phyloP scores from a whole-genome alignment of 2,329 filamentous ascomycete species.

The Samsoniella hepiali region DNA sequence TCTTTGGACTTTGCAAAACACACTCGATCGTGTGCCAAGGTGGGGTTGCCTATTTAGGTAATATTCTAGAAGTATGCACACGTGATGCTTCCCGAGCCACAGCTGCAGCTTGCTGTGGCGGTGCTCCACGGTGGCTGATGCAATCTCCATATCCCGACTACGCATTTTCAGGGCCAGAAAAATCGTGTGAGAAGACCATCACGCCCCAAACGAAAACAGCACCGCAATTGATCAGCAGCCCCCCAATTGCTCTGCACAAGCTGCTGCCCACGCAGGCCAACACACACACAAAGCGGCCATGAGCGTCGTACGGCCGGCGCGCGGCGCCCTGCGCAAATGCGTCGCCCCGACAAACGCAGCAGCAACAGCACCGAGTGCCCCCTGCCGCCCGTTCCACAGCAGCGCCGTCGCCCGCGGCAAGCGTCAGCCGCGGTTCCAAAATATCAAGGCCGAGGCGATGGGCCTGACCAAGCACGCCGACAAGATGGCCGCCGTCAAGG shows the following conservation, averaged over 20 bases:
- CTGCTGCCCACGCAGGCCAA: background rate
- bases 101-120: background rate
- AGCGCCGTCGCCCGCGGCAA: slow-evolving; percentile 44
- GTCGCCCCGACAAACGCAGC: slow-evolving; percentile 34
- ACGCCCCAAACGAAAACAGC: slow-evolving; percentile 7
- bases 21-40: no score
- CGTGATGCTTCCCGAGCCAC: no score
- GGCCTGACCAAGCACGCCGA: slow-evolving; percentile 45
- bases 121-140: slow-evolving; percentile 1
- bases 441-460: slow-evolving; percentile 50
- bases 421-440: slow-evolving; percentile 51
- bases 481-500: slow-evolving; percentile 41
- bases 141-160: background rate
- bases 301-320: slow-evolving; percentile 54
- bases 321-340: slow-evolving; percentile 51
- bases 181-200: slow-evolving; percentile 11
- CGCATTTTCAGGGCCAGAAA: slow-evolving; percentile 15
- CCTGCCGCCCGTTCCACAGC: slow-evolving; percentile 50
- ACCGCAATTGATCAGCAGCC: slow-evolving; percentile 9
- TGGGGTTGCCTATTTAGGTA: no score
- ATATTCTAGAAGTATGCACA: no score
- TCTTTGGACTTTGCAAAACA: no score
- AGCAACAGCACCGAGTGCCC: slow-evolving; percentile 23
- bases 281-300: slow-evolving; percentile 36
- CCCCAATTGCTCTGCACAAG: slow-evolving; percentile 6